Base-by-base conservation (phyloP, 169 alveolate species). In the Theileria equi region DNA sequence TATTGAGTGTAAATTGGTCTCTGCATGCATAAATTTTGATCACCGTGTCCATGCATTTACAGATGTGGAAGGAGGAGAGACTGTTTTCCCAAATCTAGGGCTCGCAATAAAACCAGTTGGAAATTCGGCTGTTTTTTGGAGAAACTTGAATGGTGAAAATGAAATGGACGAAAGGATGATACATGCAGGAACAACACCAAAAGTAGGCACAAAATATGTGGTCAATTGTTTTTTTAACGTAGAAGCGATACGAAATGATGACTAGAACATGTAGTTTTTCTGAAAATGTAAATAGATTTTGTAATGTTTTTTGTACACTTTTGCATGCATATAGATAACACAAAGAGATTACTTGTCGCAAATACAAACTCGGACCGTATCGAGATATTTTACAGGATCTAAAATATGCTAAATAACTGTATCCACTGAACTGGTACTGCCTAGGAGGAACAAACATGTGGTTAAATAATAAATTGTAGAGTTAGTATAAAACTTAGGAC, bases 1-100 rank as follows among this genome's bases (percentile, higher is more conserved):
- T 2, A 19, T 17, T 0, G 2, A 16, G 19, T 16, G 1, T 41
- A 47, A n/a, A n/a, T n/a, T n/a, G n/a, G n/a, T n/a, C n/a, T 17
- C 11, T 58, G 52, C n/a, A 29, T 62, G 5, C 21, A n/a, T 19
- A 35, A 16, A 55, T 19, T 38, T 31, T 26, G 72, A 17, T 29
- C 21, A 26, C n/a, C 21, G n/a, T 21, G 19, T 2, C 13, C 1
- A 4, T 28, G 23, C 8, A 3, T 43, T 26, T 21, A 25, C 63
- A 74, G 91, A 80, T 35, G 74, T 72, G 29, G 82, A 84, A 17
- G 91, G 87, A 29, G 91, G 91, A 2, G 91, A 84, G 63, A 84
- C 91, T 3, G 82, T 73, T 28, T 84, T 84, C 49, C 91, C 91
- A 3, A 58, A 65, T 45, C 32, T 80, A n/a, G 71, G 78, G 23